Evolutionary conservation across 768 basidiomycete species (phyloP).

Genomic region (Lactarius hatsudake): DNA sequence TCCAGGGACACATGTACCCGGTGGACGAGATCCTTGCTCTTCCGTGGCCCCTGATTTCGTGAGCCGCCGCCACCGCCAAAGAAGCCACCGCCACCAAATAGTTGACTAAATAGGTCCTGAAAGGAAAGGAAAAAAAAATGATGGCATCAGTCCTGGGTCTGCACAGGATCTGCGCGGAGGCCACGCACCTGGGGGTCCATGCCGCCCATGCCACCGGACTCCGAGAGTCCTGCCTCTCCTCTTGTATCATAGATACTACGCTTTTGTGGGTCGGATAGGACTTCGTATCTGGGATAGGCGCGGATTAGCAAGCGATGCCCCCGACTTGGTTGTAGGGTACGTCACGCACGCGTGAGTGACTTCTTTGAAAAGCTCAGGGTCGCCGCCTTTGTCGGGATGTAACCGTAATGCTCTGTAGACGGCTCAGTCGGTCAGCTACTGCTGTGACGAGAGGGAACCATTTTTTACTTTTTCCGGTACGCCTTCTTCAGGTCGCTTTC

Average conservation of each 20-base stretch:
- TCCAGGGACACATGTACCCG: constrained; percentile 95
- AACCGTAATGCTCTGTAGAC: constrained; percentile 67
- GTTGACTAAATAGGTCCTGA: constrained; percentile 93
- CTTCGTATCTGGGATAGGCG: constrained; percentile 68
- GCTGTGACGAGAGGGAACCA: background rate
- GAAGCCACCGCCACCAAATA: constrained; percentile 81
- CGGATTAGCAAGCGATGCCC: constrained; percentile 19
- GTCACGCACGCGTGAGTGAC: constrained; percentile 88
- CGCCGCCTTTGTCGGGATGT: constrained; percentile 94
- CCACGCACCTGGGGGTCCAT: constrained; percentile 89
- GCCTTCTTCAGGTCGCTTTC: constrained; percentile 92
- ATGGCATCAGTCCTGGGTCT: background rate
- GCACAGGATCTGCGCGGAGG: background rate
- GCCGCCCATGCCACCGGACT: constrained; percentile 86
- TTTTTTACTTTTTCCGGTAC: constrained; percentile 82
- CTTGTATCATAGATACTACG: constrained; percentile 81
- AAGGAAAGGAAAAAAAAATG: background rate
- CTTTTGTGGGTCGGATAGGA: constrained; percentile 85
- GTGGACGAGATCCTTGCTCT: constrained; percentile 98
- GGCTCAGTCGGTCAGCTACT: background rate
- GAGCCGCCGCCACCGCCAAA: constrained; percentile 66
- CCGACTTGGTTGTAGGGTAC: constrained; percentile 15
- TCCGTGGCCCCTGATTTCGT: constrained; percentile 66
- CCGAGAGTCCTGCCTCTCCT: constrained; percentile 88
- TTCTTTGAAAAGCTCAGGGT: constrained; percentile 96